These are phyloP conservation scores for Friedmanniomyces simplex DNA, from an alignment of 495 filamentous ascomycete species.

Conservation along the genomic window DNA sequence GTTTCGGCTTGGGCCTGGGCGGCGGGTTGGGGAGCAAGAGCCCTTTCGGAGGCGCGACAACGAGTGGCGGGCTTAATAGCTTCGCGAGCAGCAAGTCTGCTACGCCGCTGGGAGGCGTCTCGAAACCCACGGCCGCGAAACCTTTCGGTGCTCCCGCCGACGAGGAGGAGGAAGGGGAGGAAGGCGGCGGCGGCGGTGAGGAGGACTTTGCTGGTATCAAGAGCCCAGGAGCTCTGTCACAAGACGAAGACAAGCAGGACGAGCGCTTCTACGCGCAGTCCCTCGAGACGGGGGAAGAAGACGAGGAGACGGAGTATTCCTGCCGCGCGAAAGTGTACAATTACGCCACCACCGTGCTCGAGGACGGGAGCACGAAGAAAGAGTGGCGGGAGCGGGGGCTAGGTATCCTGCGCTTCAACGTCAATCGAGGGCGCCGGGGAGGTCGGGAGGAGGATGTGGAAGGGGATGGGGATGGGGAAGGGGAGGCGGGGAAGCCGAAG, in stretches of 20 bases:
- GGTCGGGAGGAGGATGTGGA: no score
- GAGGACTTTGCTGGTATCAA: conserved; percentile 35
- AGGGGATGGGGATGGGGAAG: no score
- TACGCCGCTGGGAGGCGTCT: conserved; percentile 41
- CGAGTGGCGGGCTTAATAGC: conserved; percentile 39
- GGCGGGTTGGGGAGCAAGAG: background rate
- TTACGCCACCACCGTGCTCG: conserved; percentile 33
- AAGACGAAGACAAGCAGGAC: conserved; percentile 48
- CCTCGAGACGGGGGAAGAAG: conserved; percentile 69
- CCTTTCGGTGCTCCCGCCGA: conserved; percentile 55
- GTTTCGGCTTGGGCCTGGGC: conserved; percentile 25
- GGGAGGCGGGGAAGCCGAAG: conserved; percentile 21
- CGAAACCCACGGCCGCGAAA: conserved; percentile 45
- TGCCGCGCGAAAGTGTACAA: conserved; percentile 70
- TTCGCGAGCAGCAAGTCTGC: conserved; percentile 55
- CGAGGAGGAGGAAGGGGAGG: conserved; percentile 39
- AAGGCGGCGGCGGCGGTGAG: conserved; percentile 39
- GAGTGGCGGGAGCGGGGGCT: conserved; percentile 83
- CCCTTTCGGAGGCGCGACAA: conserved; percentile 26
- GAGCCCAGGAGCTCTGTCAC: conserved; percentile 22
- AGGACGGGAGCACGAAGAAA: conserved; percentile 33
- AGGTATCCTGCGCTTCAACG: conserved; percentile 76
- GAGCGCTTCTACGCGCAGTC: conserved; percentile 58
- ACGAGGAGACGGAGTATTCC: conserved; percentile 48
- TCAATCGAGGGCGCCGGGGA: conserved; percentile 32